Evolutionary conservation across 192 early-diverging fungal genomes (phyloP), one percentile per base, ranked within the genome.

Genomic region (Chytriomyces confervae): DNA sequence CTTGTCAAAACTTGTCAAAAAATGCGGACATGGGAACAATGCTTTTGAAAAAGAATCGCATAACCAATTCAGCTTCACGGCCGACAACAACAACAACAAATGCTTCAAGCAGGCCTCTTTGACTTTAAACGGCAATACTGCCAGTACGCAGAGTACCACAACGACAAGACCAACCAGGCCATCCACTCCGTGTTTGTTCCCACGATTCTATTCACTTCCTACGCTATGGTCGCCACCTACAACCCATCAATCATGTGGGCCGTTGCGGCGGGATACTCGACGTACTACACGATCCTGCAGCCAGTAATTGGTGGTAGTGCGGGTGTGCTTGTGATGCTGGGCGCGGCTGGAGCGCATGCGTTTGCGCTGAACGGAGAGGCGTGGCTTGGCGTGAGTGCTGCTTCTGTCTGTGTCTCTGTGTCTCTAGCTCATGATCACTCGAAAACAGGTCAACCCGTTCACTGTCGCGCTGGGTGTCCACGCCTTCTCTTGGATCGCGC

Each of bases 101-200:
- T 71, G 36, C 51, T 50, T 18, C 36, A 43, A 46, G 82, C 81
- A 78, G 84, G 86, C 74, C 64, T 95, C 62, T 95, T 97, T 79
- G 87, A 91, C 81, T 88, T 97, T 76, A 89, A 91, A 73, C 77
- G 89, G 71, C 93, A 97, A 83, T 89, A 95, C 49, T 77, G 91
- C 13, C 85, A 66, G 36, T 77, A 70, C 60, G 62, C 69, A 46
- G 67, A 63, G 53, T 68, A 63, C 69, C 61, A 72, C 61, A 18
- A 29, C 77, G 47, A 76, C 88, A 81, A 81, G 53, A 82, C 88
- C 77, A 96, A 98, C 85, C 84, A 95, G 43, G 74, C 84, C 23
- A 93, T 95, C 74, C 95, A 98, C 83, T 85, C 95, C 78, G 82
- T 95, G 3, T 98, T 92, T 81, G 95, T 99, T 44, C 97, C 97